These are phyloP conservation scores for Colletotrichum abscissum DNA, from an alignment of 2,329 filamentous ascomycete species.

Conservation along the genomic window DNA sequence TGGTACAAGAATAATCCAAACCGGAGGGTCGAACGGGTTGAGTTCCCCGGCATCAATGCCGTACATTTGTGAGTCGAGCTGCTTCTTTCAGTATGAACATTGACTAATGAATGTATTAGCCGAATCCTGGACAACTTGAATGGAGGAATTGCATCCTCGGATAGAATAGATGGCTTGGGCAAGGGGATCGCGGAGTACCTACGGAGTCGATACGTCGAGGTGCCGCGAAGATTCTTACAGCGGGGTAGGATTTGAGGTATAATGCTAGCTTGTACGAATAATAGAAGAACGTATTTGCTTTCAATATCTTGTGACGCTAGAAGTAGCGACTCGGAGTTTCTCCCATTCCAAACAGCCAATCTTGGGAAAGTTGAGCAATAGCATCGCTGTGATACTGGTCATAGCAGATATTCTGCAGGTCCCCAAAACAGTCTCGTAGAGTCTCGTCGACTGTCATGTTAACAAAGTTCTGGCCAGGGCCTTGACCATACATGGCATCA, in stretches of 20 bases:
- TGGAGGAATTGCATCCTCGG: conserved; percentile 33
- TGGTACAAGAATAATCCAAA: conserved; percentile 25
- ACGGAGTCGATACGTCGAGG: conserved; percentile 47
- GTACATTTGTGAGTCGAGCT: conserved; percentile 32
- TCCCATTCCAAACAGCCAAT: conserved; percentile 38
- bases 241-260: conserved; percentile 39
- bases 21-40: conserved; percentile 13
- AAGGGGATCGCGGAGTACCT: conserved; percentile 51
- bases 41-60: conserved; percentile 30
- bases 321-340: conserved; percentile 17
- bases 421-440: conserved; percentile 51
- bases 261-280: no score
- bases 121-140: conserved; percentile 34
- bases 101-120: not conserved
- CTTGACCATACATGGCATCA: conserved; percentile 6
- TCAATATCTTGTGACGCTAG: not conserved
- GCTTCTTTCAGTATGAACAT: no score
- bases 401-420: conserved; percentile 39
- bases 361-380: conserved; percentile 39
- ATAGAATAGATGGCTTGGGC: conserved; percentile 45
- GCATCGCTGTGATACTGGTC: conserved; percentile 40
- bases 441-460: conserved; percentile 51
- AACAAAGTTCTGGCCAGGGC: conserved; percentile 14
- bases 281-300: conserved; percentile 31
- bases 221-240: conserved; percentile 47